Evolutionary conservation across 2,329 filamentous ascomycete species (phyloP).

Genomic region (Beauveria varroae): DNA sequence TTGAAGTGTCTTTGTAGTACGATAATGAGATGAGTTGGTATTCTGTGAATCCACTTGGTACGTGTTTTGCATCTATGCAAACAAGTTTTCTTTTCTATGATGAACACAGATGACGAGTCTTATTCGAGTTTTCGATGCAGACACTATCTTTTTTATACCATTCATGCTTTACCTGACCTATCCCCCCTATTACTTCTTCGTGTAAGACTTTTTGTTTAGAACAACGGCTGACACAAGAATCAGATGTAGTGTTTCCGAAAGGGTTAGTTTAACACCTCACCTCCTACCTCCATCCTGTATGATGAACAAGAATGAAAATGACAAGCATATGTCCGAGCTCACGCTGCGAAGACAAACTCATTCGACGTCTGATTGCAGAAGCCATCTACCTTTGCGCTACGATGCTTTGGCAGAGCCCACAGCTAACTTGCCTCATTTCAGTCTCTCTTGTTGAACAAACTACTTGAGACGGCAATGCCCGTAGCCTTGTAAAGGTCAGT

Average conservation of each 20-base stretch:
- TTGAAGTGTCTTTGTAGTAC: background rate
- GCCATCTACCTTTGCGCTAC: background rate
- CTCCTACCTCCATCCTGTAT: constrained; percentile 32
- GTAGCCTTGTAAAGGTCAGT: constrained; percentile 21
- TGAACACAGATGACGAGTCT: constrained; percentile 69
- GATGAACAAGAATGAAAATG: constrained; percentile 79
- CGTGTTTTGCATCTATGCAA: background rate
- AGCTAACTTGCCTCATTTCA: constrained; percentile 1
- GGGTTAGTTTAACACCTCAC: constrained; percentile 12
- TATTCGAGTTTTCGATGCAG: constrained; percentile 67
- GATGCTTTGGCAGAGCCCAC: background rate
- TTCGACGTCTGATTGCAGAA: constrained; percentile 16
- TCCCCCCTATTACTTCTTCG: constrained; percentile 10
- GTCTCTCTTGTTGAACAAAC: background rate
- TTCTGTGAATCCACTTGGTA: background rate
- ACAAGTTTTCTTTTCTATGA: constrained; percentile 26
- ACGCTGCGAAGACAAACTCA: constrained; percentile 37
- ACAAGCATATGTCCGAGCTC: constrained; percentile 98
- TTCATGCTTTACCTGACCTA: constrained; percentile 58
- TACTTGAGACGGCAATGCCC: background rate
- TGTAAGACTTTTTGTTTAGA: constrained; percentile 17
- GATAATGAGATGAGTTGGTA: background rate
- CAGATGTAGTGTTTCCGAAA: constrained; percentile 17
- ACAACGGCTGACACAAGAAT: constrained; percentile 5
- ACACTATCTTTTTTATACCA: constrained; percentile 58